phyloP scores from a whole-genome alignment of 306 rosid species.

The Inga laurina region DNA sequence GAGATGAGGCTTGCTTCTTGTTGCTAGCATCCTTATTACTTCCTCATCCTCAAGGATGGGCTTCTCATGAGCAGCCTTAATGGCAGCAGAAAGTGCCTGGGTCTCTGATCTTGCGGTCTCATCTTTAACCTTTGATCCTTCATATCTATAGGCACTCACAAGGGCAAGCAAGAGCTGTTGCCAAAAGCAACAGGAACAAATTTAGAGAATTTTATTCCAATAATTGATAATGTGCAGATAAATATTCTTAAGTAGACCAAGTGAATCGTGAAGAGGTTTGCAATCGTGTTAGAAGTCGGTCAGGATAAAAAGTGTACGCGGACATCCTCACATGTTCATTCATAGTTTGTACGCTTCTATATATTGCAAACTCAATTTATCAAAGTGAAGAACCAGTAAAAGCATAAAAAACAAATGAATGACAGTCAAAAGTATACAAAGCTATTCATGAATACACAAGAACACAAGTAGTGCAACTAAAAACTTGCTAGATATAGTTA shows the following conservation, averaged over 20 bases:
- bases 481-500: background rate
- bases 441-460: background rate
- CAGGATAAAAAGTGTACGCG: background rate
- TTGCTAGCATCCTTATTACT: constrained; percentile 65
- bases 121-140: constrained; percentile 69
- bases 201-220: background rate
- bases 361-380: background rate
- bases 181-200: background rate
- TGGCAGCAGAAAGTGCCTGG: constrained; percentile 48
- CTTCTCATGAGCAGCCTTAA: constrained; percentile 51
- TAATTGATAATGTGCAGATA: background rate
- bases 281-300: background rate
- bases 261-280: background rate
- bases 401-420: background rate
- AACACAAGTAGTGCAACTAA: background rate
- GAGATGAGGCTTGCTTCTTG: constrained; percentile 84
- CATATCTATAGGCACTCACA: constrained; percentile 89
- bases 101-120: constrained; percentile 78
- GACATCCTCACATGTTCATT: background rate
- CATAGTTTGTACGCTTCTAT: background rate
- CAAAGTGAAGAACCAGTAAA: background rate
- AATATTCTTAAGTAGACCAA: no score
- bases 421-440: background rate
- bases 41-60: constrained; percentile 67
- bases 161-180: constrained; percentile 84